Percentiles rank a stretch among this genome's conserved stretches.
phyloP scores from a whole-genome alignment of 768 basidiomycete genomes.

The Lentinula lateritia region DNA sequence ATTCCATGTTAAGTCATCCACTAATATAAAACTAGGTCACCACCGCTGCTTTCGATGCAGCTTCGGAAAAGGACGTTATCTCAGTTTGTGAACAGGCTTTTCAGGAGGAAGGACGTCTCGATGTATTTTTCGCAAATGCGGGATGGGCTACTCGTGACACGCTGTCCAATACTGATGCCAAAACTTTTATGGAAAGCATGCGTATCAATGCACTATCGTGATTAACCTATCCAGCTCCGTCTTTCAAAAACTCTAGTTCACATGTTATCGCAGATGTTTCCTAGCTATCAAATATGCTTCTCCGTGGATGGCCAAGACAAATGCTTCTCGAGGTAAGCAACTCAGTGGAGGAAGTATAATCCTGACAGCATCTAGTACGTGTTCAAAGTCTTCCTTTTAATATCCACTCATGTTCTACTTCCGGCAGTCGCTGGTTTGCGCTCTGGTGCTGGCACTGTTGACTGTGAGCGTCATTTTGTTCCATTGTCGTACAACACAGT shows the following conservation, averaged over 20 bases:
- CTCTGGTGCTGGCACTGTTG: conserved; percentile 75
- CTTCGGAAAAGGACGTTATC: conserved; percentile 66
- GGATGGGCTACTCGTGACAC: conserved; percentile 54
- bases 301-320: conserved; percentile 68
- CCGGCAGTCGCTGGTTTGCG: conserved; percentile 71
- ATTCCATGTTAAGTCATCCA: neutral
- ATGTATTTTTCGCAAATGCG: conserved; percentile 95
- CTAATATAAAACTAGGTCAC: conserved; percentile 55
- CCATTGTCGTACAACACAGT: conserved; percentile 13
- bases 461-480: conserved; percentile 50
- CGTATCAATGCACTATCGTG: conserved; percentile 66
- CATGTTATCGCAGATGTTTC: conserved; percentile 59
- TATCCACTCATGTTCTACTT: neutral
- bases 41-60: conserved; percentile 73
- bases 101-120: conserved; percentile 78
- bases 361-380: conserved; percentile 76
- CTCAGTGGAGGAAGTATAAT: conserved; percentile 77
- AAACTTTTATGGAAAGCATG: conserved; percentile 72
- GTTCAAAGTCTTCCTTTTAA: neutral
- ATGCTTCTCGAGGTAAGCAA: conserved; percentile 64
- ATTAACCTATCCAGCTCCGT: conserved; percentile 10
- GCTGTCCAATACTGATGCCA: conserved; percentile 51
- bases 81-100: conserved; percentile 66
- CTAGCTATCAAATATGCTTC: conserved; percentile 86
- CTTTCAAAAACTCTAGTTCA: neutral